These are phyloP conservation scores for Pseudogymnoascus sp. DNA, from an alignment of 2,329 filamentous ascomycete genomes.

Conservation along the genomic window DNA sequence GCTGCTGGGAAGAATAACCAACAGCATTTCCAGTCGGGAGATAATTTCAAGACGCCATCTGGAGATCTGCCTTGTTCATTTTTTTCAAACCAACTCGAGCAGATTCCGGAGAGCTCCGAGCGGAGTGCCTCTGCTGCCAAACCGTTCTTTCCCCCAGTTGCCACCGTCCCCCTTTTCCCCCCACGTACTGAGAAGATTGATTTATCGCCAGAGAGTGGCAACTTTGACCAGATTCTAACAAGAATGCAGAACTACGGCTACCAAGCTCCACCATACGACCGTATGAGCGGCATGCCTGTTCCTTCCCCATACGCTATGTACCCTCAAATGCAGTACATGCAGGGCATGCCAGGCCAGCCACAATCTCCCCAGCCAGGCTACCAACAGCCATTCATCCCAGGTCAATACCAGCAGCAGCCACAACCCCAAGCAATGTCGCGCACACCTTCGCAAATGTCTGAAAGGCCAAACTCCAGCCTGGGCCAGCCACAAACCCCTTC, in stretches of 20 bases:
- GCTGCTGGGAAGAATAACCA: conserved; percentile 7
- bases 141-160: conserved; percentile 10
- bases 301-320: conserved; percentile 32
- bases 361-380: conserved; percentile 40
- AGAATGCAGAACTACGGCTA: conserved; percentile 61
- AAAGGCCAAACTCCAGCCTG: conserved; percentile 41
- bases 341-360: conserved; percentile 28
- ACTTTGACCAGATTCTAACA: conserved; percentile 52
- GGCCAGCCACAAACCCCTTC: conserved; percentile 28
- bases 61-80: not conserved
- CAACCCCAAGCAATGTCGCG: conserved; percentile 69
- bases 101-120: conserved; percentile 13
- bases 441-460: conserved; percentile 71
- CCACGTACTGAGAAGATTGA: conserved; percentile 36
- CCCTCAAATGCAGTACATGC: conserved; percentile 43
- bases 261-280: conserved; percentile 42
- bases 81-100: not conserved
- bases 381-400: conserved; percentile 32
- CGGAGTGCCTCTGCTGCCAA: conserved; percentile 12
- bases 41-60: not conserved
- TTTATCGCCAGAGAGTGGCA: conserved; percentile 59
- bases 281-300: conserved; percentile 31
- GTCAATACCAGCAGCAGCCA: conserved; percentile 35
- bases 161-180: conserved; percentile 17
- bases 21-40: not conserved